Conservation (phyloP, 2,329 filamentous ascomycete genomes). For the Hypoxylon sp. region DNA sequence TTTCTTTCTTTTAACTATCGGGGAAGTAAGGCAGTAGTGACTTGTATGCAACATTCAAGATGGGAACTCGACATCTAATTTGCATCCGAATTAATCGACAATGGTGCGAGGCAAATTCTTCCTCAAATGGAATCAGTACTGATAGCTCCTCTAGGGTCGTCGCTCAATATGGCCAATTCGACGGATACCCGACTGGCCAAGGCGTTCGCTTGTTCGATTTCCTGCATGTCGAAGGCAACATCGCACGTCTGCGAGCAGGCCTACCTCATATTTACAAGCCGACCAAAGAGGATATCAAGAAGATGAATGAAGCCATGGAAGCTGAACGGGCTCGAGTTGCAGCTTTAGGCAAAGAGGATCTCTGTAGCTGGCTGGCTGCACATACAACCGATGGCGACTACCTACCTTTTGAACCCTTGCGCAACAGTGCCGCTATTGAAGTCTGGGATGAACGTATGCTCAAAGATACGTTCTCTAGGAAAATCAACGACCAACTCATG, state of each 20-base stretch:
- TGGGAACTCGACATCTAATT: slow-evolving; percentile 2
- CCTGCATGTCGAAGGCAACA: background rate
- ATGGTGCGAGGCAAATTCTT: background rate
- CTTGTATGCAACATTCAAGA: background rate
- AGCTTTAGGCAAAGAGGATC: background rate
- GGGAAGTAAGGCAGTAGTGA: too few relatives aligned
- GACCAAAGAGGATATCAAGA: slow-evolving; percentile 15
- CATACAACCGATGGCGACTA: too few relatives aligned
- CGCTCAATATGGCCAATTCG: background rate
- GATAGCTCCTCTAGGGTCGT: background rate
- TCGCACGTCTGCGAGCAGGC: background rate
- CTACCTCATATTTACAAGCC: slow-evolving; percentile 10
- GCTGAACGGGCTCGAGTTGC: background rate
- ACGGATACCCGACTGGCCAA: background rate
- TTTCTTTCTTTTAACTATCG: too few relatives aligned
- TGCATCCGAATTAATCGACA: background rate
- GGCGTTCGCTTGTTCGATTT: background rate
- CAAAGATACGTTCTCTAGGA: too few relatives aligned
- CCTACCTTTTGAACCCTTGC: too few relatives aligned
- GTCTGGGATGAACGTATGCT: too few relatives aligned
- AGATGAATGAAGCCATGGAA: slow-evolving; percentile 1
- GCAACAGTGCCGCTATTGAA: too few relatives aligned
- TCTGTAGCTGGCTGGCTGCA: background rate
- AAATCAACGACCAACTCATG: too few relatives aligned
- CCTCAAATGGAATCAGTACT: background rate